phyloP scores from a whole-genome alignment of 2,329 filamentous ascomycete species.

The Botryotinia convoluta region DNA sequence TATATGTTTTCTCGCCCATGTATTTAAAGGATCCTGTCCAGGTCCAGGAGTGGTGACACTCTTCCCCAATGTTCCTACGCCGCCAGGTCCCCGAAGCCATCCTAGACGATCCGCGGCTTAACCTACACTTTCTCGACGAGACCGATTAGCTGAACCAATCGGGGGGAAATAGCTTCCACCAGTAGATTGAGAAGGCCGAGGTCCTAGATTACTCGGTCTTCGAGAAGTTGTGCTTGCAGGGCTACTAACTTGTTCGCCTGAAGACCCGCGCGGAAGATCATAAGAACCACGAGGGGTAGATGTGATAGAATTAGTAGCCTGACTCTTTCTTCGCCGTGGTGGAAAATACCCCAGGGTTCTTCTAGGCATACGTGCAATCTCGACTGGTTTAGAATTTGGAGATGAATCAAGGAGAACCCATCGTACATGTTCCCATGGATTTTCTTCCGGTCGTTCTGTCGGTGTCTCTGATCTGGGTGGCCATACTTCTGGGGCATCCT shows the following conservation, averaged over 20 bases:
- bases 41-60: constrained; percentile 74
- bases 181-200: constrained; percentile 26
- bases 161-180: constrained; percentile 38
- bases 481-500: constrained; percentile 36
- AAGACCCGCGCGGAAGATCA: constrained; percentile 31
- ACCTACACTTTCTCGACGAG: constrained; percentile 37
- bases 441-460: constrained; percentile 43
- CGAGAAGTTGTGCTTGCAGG: constrained; percentile 30
- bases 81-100: constrained; percentile 80
- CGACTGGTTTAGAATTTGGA: constrained; percentile 61
- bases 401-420: constrained; percentile 81
- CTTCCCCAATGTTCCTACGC: constrained; percentile 76
- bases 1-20: constrained; percentile 78
- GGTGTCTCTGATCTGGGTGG: constrained; percentile 31
- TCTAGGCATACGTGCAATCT: constrained; percentile 81
- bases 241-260: constrained; percentile 27
- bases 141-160: constrained; percentile 22
- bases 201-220: constrained; percentile 31
- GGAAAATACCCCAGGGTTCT: constrained; percentile 88
- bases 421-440: constrained; percentile 81
- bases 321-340: constrained; percentile 72
- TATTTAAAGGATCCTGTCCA: constrained; percentile 78
- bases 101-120: constrained; percentile 46
- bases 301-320: constrained; percentile 60
- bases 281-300: constrained; percentile 54